Evolutionary conservation across 75 land plant species (phyloP), one percentile per base, ranked within the genome.

Genomic region (Cunninghamia lanceolata): DNA sequence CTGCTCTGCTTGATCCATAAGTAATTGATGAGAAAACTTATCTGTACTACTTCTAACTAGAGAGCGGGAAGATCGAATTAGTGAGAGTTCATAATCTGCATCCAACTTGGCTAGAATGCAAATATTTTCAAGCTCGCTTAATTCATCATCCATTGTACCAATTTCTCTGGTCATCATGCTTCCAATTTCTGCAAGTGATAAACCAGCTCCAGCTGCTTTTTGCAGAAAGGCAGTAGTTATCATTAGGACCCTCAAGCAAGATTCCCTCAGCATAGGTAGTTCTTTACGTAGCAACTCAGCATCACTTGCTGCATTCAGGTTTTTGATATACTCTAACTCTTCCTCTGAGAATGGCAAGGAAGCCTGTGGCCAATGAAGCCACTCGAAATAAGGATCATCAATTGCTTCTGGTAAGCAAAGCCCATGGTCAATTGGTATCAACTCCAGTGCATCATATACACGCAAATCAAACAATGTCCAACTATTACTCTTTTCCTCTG

Each of bases 331-430:
- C 30, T 90, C 97, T 3, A 84, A 19, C 81, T 95, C 96, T 68
- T 86, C 52, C 56, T 95, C 96, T 3, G 97, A 91, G 85, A 95
- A 95, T 32, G 97, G 96, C 30, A 94, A 76, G 8, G 94, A 84
- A n/a, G 97, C 96, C 84, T 95, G 97, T 28, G 96, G 94, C 97
- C 97, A 95, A 77, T 94, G 95, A 40, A 93, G 90, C 97, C 97
- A 95, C 89, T 95, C 97, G 81, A 95, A 95, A 86, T 95, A 95
- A 16, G 97, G 96, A 82, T 94, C 97, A 52, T 94, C 97, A 3
- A 95, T 90, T 77, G 85, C 74, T 88, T 95, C 96, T 35, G 97
- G 97, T 21, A 95, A 83, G 89, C 97, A 95, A 34, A 95, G 89
- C 2, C 96, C 97, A 68, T 95, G 97, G 86, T 95, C 97, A 75